Base-by-base conservation (phyloP, 371 early-diverging fungal genomes). In the Batkoa obscura region DNA sequence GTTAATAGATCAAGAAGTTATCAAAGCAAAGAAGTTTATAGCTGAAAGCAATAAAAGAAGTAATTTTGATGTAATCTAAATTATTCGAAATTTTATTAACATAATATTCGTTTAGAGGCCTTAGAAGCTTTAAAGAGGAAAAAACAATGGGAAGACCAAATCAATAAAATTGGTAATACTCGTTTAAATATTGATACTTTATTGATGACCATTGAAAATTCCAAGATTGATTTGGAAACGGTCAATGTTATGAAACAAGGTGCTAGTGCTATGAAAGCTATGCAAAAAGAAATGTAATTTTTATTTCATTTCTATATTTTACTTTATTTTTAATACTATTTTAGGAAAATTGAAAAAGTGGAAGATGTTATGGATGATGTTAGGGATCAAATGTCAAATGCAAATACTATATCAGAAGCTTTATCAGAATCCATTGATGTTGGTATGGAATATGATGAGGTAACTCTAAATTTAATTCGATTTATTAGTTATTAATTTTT, bases 281-380 rank as follows among this genome's bases (percentile, higher is more conserved):
- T 95, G 52, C 96, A 98, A 62, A 86, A 87, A 47, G 73, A 79
- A n/a, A 75, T 95, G 88, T 88, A 80, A 57, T 76, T 65, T 23
- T 23, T 23, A 23, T 23, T 23, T 23, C 23, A 23, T 23, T 23
- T 23, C 23, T 35, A 5, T 10, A 39, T 31, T 8, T 53, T 17
- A 41, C 45, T 42, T 56, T 54, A 15, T 38, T 35, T 43, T 49
- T 2, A 33, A 47, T 48, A 38, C 36, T 58, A 31, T 12, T 56
- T 34, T 64, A 90, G 90, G 80, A 79, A 90, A 62, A 86, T 94
- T 55, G 81, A 90, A 67, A 90, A 88, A 74, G 94, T 97, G 38
- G 98, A 97, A 65, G 72, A 76, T 45, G 88, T 86, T 1, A 91
- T 94, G 94, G 98, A 97, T 64, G 92, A 92, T 55, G 92, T 97